Evolutionary conservation across 495 filamentous ascomycete species (phyloP), one percentile per base, ranked within the genome.

Genomic region (Apodospora peruviana): DNA sequence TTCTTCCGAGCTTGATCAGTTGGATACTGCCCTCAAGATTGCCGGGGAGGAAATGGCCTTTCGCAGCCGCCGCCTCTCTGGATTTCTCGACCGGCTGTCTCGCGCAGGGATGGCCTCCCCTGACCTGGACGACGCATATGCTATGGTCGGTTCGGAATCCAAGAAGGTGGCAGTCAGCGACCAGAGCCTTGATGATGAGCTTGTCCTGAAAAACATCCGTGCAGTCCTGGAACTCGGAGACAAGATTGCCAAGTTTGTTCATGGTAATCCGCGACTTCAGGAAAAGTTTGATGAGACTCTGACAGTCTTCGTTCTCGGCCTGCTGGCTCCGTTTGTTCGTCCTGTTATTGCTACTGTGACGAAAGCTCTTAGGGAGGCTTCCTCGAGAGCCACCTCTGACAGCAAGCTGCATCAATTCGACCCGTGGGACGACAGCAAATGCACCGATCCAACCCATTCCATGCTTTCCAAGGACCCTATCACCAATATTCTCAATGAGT

Each of bases 381-480:
- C 90, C 17, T 80, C 86, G 0, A 73, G 80, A 3, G 83, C 96
- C 40, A 82, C 97, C 40, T 79, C 79, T 52, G 78, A 90, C 21
- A 87, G 85, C 39, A 88, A 85, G 14, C 79, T 86, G 24, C 86
- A 90, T 57, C 93, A 96, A 68, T 87, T 84, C 50, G 90, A 91
- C 59, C 87, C 88, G 8, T 96, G 93, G 93, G 87, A 82, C 5
- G 84, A 95, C 64, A 80, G 86, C 5, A 71, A 78, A 41, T 93
- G 87, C 74, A 85, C 86, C 12, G 85, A 96, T 64, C 93, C 93
- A 5, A 98, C 93, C 3, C 93, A 96, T 72, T 93, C 87, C 9
- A 81, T 97, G 69, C 79, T 97, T 5, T 91, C 87, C 49, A 96
- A 96, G 69, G 93, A 98, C 58, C 93, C 96, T 63, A 96, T 97